These are phyloP conservation scores for Alternaria sp. DNA, from an alignment of 2,329 filamentous ascomycete species.

Conservation along the genomic window DNA sequence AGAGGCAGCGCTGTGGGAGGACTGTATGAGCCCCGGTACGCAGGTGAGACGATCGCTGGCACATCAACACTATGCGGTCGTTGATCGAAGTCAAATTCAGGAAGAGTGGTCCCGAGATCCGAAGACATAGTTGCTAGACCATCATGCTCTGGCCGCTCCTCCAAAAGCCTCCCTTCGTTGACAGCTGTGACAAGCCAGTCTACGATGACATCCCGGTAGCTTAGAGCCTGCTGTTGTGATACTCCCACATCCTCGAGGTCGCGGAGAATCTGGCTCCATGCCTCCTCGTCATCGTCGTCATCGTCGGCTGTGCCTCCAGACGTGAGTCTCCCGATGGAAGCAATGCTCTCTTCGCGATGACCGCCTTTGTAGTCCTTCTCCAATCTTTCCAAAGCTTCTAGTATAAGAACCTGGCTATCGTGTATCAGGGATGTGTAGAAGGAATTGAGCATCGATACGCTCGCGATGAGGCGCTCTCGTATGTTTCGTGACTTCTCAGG, in stretches of 20 bases:
- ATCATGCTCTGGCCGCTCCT: slow-evolving; percentile 19
- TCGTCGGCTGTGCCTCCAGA: slow-evolving; percentile 13
- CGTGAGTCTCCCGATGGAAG: slow-evolving; percentile 32
- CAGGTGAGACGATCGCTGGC: not conserved
- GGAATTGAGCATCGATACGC: slow-evolving; percentile 30
- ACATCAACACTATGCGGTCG: slow-evolving; percentile 4
- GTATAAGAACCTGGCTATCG: slow-evolving; percentile 37
- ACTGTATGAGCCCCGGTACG: not conserved
- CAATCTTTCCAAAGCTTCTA: slow-evolving; percentile 37
- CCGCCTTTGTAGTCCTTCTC: slow-evolving; percentile 39
- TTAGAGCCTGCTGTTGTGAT: slow-evolving; percentile 25
- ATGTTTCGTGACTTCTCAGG: slow-evolving; percentile 27
- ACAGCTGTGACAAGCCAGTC: slow-evolving; percentile 41
- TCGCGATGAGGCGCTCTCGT: slow-evolving; percentile 31
- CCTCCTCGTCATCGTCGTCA: slow-evolving; percentile 30
- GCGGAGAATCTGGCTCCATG: slow-evolving; percentile 40
- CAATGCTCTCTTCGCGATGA: slow-evolving; percentile 37
- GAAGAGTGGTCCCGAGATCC: slow-evolving; percentile 6
- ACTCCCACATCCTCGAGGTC: slow-evolving; percentile 43
- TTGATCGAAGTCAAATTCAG: not conserved
- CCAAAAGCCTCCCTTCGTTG: slow-evolving; percentile 38
- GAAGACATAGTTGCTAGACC: slow-evolving; percentile 7
- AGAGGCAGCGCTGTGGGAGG: not conserved
- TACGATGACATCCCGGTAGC: slow-evolving; percentile 36
- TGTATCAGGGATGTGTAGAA: slow-evolving; percentile 39